phyloP scores from a whole-genome alignment of 768 basidiomycete species.

The Leccinum aurantiacum region DNA sequence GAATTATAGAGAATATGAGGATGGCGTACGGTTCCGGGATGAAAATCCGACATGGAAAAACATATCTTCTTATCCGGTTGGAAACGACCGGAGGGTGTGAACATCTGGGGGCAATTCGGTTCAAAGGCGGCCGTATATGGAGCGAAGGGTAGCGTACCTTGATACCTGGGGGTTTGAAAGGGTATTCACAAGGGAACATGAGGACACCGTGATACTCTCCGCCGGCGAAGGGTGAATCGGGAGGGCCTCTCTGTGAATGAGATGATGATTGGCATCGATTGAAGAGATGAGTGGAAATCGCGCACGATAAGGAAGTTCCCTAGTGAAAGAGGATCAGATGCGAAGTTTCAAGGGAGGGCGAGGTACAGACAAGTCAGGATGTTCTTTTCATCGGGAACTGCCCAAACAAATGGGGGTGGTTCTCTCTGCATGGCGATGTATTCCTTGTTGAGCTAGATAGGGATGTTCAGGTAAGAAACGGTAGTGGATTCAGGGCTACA shows the following conservation, averaged over 20 bases:
- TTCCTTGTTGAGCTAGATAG: slow-evolving; percentile 74
- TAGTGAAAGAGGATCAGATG: slow-evolving; percentile 33
- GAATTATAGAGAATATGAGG: neutral
- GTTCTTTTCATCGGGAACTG: slow-evolving; percentile 95
- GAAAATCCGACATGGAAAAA: slow-evolving; percentile 97
- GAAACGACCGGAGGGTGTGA: slow-evolving; percentile 88
- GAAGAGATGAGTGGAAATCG: slow-evolving; percentile 8
- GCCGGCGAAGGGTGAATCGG: slow-evolving; percentile 85
- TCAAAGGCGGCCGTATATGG: slow-evolving; percentile 5
- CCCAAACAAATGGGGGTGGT: slow-evolving; percentile 96
- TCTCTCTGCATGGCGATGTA: slow-evolving; percentile 89
- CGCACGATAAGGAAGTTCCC: slow-evolving; percentile 95
- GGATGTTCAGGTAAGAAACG: neutral
- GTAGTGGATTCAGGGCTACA: slow-evolving; percentile 22
- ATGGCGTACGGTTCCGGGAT: slow-evolving; percentile 75
- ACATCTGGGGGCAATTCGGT: slow-evolving; percentile 58
- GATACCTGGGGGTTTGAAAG: slow-evolving; percentile 95
- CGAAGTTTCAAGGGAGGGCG: slow-evolving; percentile 5
- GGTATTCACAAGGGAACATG: slow-evolving; percentile 91
- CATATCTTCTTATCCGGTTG: slow-evolving; percentile 94
- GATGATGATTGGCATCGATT: slow-evolving; percentile 7
- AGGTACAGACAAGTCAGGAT: slow-evolving; percentile 81
- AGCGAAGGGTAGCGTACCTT: slow-evolving; percentile 55
- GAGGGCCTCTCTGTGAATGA: slow-evolving; percentile 75
- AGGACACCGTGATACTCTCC: slow-evolving; percentile 96